Base-by-base conservation (phyloP, 345 rosid species). In the Mallotus nudiflorus region DNA sequence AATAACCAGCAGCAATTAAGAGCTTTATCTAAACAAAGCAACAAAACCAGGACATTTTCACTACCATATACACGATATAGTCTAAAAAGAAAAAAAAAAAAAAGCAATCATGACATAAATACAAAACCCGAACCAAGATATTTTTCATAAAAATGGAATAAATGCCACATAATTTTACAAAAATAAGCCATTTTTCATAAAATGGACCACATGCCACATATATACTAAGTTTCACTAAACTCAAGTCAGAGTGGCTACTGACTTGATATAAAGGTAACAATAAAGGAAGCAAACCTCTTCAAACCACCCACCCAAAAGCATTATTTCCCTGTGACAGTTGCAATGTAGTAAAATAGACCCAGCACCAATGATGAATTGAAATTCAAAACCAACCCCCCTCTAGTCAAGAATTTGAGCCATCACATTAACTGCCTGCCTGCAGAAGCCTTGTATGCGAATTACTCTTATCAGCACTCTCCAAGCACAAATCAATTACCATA, bases 401-500 rank as follows among this genome's bases (percentile, higher is more conserved):
- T 39, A 1, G 35, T 13, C 24, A 24, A 39, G 56, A 60, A 58
- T n/a, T 25, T 0, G 35, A 69, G 63, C 9, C 48, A 28, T 44
- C 42, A 24, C 24, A 15, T 49, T 28, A 39, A 15, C 44, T 9
- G 50, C 37, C 53, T 7, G 24, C 39, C 35, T 49, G 13, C 33
- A 49, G 39, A 18, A 13, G 33, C 29, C 51, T 20, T 44, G 61
- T 33, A 48, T 50, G 53, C 22, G 18, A 1, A 72, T 52, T 60
- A 27, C 22, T 52, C 12, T 22, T 63, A 61, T 35, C 15, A 24
- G 46, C 56, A 46, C 62, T 70, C 27, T 44, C 28, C 14, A 25
- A 13, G 16, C 6, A 39, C 28, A 49, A 10, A 62, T 76, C 78
- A 76, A 25, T 63, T 65, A 49, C 57, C 39, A 31, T 44, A 33